These are phyloP conservation scores for Prunella vulgaris DNA, from an alignment of 257 asterid species.

Conservation along the genomic window DNA sequence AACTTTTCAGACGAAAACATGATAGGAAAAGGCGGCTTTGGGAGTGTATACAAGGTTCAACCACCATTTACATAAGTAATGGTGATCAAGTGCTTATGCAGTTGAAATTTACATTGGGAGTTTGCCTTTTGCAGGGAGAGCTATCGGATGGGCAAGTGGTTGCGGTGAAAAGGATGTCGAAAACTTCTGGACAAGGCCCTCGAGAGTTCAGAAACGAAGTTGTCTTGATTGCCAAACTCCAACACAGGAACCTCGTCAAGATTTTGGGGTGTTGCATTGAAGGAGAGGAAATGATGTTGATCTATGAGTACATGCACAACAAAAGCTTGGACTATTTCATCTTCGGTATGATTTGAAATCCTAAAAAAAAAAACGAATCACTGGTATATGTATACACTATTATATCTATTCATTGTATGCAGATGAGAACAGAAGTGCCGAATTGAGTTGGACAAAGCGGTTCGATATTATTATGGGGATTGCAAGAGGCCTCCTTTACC, in stretches of 20 bases:
- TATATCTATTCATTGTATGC: too few relatives aligned
- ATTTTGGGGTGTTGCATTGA: too few relatives aligned
- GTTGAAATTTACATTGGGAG: neutral
- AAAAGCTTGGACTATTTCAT: slow-evolving; percentile 19
- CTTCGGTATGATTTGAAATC: neutral
- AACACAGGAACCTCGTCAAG: neutral
- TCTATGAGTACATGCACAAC: neutral
- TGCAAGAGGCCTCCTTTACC: slow-evolving; percentile 10
- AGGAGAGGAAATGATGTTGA: too few relatives aligned
- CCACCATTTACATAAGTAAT: neutral
- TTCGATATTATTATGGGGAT: slow-evolving; percentile 18
- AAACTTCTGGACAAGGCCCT: slow-evolving; percentile 14
- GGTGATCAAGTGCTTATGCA: neutral
- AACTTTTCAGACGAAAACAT: slow-evolving; percentile 25
- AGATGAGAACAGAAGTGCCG: slow-evolving; percentile 2
- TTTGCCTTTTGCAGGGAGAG: neutral
- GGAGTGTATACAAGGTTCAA: slow-evolving; percentile 30
- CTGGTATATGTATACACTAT: too few relatives aligned
- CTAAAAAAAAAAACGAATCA: neutral
- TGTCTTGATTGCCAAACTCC: slow-evolving; percentile 15
- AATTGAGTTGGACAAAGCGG: slow-evolving; percentile 11
- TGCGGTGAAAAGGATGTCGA: slow-evolving; percentile 22
- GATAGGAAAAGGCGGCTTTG: slow-evolving; percentile 43
- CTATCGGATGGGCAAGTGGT: neutral
- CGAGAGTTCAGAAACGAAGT: slow-evolving; percentile 18